Base-by-base conservation (phyloP, 169 alveolate species). In the Miamiensis avidus region DNA sequence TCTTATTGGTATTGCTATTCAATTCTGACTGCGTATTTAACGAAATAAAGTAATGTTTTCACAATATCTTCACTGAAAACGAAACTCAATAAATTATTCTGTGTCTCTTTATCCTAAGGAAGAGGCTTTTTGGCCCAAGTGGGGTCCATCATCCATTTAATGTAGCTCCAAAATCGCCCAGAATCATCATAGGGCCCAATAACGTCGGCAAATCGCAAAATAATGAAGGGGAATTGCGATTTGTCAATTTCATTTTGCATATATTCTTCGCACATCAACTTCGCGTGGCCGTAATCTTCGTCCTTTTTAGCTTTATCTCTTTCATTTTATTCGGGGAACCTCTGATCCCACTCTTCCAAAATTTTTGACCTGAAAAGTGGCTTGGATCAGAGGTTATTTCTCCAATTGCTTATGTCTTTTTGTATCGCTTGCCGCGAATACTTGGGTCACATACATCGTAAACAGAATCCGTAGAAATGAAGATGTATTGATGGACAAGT, bases 181-280 rank as follows among this genome's bases (percentile, higher is more conserved):
- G 93, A 76, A 74, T 89, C 93, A 82, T 89, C 93, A 86, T 30
- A 89, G 28, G 93, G 93, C 0, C 93, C 93, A 30, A 89, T 86
- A 0, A 89, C 93, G 83, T 89, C 93, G 1, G 93, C 89, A 11
- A 89, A 83, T 79, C 93, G 32, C 32, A 89, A 75, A 65, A 86
- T 79, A 0, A 89, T 65, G 82, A 69, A 89, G 26, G 83, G 78
- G 31, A 75, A 78, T 29, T 64, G 29, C 29, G 74, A 82, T 82
- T 78, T 83, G 4, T 77, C 31, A 30, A 74, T 65, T 34, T 79
- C 79, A 34, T 90, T 31, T 29, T 33, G 1, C 27, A 89, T 32
- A 72, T 49, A 78, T 64, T 82, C 86, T 72, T 89, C 93, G 30
- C 88, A 76, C 34, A 75, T 82, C 27, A 87, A 65, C 75, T 90